phyloP scores from a whole-genome alignment of 148 eudicot genomes.

The Nyssa sinensis region DNA sequence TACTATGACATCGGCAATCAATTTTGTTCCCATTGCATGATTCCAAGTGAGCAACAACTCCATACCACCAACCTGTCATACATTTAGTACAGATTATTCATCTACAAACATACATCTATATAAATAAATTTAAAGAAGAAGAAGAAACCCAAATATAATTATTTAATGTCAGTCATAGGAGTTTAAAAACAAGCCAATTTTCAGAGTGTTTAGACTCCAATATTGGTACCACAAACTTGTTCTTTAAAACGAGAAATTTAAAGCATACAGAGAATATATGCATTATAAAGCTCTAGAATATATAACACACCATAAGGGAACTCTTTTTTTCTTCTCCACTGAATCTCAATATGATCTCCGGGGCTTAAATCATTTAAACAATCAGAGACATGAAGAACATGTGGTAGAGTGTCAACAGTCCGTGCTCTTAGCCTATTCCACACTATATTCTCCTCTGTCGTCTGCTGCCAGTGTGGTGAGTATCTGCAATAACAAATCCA shows the following conservation, averaged over 20 bases:
- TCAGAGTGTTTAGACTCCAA: too few relatives aligned
- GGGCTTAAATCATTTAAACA: slow-evolving; percentile 73
- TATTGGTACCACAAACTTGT: too few relatives aligned
- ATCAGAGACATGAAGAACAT: slow-evolving; percentile 61
- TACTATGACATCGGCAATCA: slow-evolving; percentile 59
- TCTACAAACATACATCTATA: not conserved
- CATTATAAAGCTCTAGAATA: not conserved
- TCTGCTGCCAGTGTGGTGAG: slow-evolving; percentile 53
- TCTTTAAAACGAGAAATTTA: not conserved
- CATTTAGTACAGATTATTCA: slow-evolving; percentile 4
- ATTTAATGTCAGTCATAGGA: not conserved
- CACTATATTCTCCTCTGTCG: slow-evolving; percentile 62
- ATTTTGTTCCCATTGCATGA: slow-evolving; percentile 47
- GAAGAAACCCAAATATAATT: not conserved
- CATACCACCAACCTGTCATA: slow-evolving; percentile 95
- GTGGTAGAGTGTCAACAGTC: slow-evolving; percentile 56
- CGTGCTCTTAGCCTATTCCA: slow-evolving; percentile 87
- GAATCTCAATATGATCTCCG: slow-evolving; percentile 85
- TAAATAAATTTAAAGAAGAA: not conserved
- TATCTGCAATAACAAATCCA: slow-evolving; percentile 43
- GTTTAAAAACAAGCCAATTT: too few relatives aligned
- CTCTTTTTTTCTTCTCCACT: slow-evolving; percentile 80
- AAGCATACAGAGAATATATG: not conserved
- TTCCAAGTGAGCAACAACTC: slow-evolving; percentile 82
- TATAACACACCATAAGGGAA: slow-evolving; percentile 73